Base-by-base conservation (phyloP, 306 rosid genomes). In the Notholithocarpus densiflorus region DNA sequence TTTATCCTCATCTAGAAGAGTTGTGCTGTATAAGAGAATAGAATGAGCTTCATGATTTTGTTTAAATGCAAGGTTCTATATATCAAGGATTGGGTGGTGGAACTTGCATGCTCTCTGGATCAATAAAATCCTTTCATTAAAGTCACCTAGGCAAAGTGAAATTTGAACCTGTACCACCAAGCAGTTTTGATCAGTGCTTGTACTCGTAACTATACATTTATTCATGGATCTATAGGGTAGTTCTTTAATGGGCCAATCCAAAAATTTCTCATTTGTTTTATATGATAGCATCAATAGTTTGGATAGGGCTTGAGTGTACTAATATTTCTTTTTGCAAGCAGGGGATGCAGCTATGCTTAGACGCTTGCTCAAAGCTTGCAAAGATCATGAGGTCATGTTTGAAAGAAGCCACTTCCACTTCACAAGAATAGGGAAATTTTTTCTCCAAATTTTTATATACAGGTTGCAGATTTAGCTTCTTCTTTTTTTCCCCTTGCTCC, bases 321-420 rank as follows among this genome's bases (percentile, higher is more conserved):
- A 3, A 48, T 71, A 24, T 27, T 73, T 31, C 10, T 53, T 75
- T 75, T 45, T 72, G 64, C n/a, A 66, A 76, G 70, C 89, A 94
- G 98, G 97, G 93, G 56, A 91, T 94, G 97, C 93, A 91, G 84
- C 87, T 94, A 11, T 94, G 97, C 78, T 79, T 92, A 68, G 98
- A 94, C 83, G 97, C 98, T 65, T 94, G 97, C 57, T 88, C 89
- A 55, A 89, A 94, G 88, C 97, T 94, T 75, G 92, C 88, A 17
- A 81, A 82, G 88, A 85, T 94, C 77, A 92, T 92, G 97, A 86
- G 97, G 82, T 59, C 89, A 23, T 91, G 95, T 78, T 86, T 94
- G 88, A 94, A 91, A 85, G 93, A 86, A 81, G 77, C 90, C 73
- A 88, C 87, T 57, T 79, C 88, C 11, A 74, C 79, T 79, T 81